Conservation (phyloP, 306 rosid genomes). For the Coriaria nepalensis region DNA sequence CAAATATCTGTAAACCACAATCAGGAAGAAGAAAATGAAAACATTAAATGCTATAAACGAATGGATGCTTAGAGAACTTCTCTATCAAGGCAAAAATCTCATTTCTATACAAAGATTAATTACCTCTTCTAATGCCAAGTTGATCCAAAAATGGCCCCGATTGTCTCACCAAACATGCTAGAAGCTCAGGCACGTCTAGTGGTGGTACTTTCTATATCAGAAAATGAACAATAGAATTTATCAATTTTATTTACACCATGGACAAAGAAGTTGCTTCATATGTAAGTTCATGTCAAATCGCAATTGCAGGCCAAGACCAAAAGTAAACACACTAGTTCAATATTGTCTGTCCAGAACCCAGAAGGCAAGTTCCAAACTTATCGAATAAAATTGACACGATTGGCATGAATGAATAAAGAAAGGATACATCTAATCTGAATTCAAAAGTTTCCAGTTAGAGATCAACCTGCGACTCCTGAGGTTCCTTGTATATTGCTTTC, state of each 20-base stretch:
- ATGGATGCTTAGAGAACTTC: neutral
- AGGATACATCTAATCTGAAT: neutral
- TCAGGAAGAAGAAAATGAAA: neutral
- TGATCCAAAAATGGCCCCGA: conserved; percentile 89
- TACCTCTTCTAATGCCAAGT: conserved; percentile 77
- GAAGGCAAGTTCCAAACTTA: no score
- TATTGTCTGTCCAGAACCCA: no score
- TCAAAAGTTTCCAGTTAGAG: neutral
- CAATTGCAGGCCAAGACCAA: no score
- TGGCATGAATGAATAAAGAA: no score
- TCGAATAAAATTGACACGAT: no score
- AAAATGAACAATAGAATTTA: conserved; percentile 13
- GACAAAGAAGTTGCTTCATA: neutral
- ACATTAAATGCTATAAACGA: neutral
- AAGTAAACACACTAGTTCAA: no score
- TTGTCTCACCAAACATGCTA: conserved; percentile 83
- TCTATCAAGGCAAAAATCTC: neutral
- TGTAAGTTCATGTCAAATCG: neutral
- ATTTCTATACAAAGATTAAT: neutral
- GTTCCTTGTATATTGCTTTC: conserved; percentile 74
- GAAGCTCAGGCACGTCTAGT: conserved; percentile 77
- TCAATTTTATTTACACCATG: neutral
- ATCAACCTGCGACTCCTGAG: conserved; percentile 72
- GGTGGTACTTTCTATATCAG: conserved; percentile 74
- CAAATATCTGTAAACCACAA: conserved; percentile 58